These are phyloP conservation scores for Talaromyces ruber DNA, from an alignment of 495 filamentous ascomycete genomes.

Conservation along the genomic window DNA sequence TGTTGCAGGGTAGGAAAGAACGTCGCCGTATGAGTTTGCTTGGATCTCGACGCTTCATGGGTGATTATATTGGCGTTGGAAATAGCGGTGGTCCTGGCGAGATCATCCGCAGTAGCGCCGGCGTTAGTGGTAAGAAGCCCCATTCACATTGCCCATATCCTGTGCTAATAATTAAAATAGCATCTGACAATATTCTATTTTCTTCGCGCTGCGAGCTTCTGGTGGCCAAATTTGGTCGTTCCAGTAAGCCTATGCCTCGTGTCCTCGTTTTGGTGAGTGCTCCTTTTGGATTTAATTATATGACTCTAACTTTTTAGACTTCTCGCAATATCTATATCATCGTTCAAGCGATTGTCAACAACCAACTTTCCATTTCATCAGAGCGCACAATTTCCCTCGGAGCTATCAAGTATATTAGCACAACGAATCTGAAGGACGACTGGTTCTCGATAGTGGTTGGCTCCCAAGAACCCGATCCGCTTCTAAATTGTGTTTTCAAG, in stretches of 20 bases:
- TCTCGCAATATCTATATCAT: slow-evolving; percentile 80
- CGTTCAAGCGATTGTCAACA: slow-evolving; percentile 72
- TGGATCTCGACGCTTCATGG: slow-evolving; percentile 85
- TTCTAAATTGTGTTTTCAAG: slow-evolving; percentile 90
- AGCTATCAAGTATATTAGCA: slow-evolving; percentile 75
- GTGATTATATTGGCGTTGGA: slow-evolving; percentile 87
- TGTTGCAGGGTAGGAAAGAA: slow-evolving; percentile 82
- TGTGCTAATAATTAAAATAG: slow-evolving; percentile 18
- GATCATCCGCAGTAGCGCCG: slow-evolving; percentile 64
- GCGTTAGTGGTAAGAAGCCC: slow-evolving; percentile 38
- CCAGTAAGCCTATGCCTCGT: slow-evolving; percentile 83
- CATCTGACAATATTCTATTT: slow-evolving; percentile 70
- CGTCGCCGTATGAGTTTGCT: slow-evolving; percentile 82
- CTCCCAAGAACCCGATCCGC: slow-evolving; percentile 84
- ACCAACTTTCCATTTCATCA: slow-evolving; percentile 67
- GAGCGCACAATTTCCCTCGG: slow-evolving; percentile 78
- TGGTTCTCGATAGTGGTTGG: slow-evolving; percentile 93
- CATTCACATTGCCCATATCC: background rate
- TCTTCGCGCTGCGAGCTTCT: slow-evolving; percentile 84
- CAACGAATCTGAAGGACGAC: slow-evolving; percentile 78
- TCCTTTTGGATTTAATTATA: background rate
- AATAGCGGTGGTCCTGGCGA: slow-evolving; percentile 75
- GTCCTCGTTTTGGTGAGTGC: slow-evolving; percentile 64
- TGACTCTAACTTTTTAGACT: slow-evolving; percentile 37
- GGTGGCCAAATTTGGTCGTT: slow-evolving; percentile 89